A percentile compares a stretch with the other conserved stretches of the same genome.
These are phyloP conservation scores for Leccinellum albellum DNA, from an alignment of 768 basidiomycete species.

Conservation along the genomic window DNA sequence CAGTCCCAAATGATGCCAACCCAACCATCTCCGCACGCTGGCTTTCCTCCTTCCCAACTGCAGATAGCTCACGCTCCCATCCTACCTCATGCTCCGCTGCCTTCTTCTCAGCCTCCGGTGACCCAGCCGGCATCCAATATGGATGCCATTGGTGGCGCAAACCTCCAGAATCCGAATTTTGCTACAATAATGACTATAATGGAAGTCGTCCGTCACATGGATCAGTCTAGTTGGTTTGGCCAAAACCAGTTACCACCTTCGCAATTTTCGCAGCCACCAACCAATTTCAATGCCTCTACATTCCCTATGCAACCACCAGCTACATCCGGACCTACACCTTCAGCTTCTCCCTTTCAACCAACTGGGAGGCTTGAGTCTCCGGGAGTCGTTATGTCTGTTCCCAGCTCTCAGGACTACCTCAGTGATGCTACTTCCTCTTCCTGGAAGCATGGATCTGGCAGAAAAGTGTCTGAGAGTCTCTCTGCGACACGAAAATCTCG, in stretches of 20 bases:
- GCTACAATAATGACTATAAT: constrained; percentile 30
- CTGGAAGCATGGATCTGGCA: constrained; percentile 1
- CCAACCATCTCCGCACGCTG: constrained; percentile 13
- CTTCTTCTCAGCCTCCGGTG: constrained; percentile 15
- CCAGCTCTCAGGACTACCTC: constrained; percentile 3
- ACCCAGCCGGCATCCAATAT: constrained; percentile 12
- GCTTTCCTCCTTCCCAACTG: constrained; percentile 17
- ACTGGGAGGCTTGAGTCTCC: neutral
- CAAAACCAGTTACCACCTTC: constrained; percentile 16
- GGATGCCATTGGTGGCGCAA: constrained; percentile 4
- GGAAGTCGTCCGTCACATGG: constrained; percentile 30
- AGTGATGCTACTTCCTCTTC: constrained; percentile 1
- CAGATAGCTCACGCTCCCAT: constrained; percentile 8
- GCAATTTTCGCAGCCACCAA: constrained; percentile 19
- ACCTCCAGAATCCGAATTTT: constrained; percentile 18
- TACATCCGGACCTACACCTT: neutral
- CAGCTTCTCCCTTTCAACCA: neutral
- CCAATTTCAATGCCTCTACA: neutral
- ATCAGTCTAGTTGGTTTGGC: constrained; percentile 18
- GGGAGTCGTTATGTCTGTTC: neutral
- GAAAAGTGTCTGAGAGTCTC: constrained; percentile 8
- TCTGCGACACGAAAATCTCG: constrained; percentile 5
- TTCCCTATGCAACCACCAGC: constrained; percentile 5
- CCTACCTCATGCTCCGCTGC: constrained; percentile 8
- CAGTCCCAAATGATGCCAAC: constrained; percentile 18